A percentile compares a stretch with the other conserved stretches of the same genome.
Evolutionary conservation across 1,284 basidiomycete species (phyloP).

Genomic region (Schizopora paradoxa): DNA sequence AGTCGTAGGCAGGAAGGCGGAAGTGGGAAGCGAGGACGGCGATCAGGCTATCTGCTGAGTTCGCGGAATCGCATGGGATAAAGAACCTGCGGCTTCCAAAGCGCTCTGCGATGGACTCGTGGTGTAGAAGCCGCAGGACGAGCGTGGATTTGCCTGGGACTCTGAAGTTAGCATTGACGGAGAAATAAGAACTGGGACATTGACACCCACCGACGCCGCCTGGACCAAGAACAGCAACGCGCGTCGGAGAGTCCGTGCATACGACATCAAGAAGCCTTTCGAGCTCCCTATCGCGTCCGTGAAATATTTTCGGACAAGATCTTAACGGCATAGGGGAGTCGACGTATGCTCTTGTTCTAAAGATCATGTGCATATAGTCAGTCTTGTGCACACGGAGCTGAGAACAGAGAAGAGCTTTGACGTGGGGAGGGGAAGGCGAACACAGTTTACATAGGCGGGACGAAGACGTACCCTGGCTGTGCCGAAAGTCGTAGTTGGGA

Average conservation of each 20-base stretch:
- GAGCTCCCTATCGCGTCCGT: slow-evolving; percentile 1
- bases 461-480: too few species aligned
- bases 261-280: background rate
- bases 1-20: background rate
- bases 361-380: too few species aligned
- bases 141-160: slow-evolving; percentile 11
- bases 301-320: slow-evolving; percentile 6
- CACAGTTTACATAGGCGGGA: too few species aligned
- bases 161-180: background rate
- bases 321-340: too few species aligned
- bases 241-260: background rate
- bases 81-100: slow-evolving; percentile 9
- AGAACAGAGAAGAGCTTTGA: too few species aligned
- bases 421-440: too few species aligned
- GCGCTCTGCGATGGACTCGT: background rate
- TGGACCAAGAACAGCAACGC: slow-evolving; percentile 13
- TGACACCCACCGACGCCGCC: slow-evolving; percentile 7
- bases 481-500: too few species aligned
- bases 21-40: slow-evolving; percentile 5
- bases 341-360: too few species aligned
- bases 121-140: slow-evolving; percentile 4
- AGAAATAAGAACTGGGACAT: background rate
- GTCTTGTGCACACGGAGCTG: too few species aligned
- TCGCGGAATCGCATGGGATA: slow-evolving; percentile 13
- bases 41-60: slow-evolving; percentile 2